Conservation (phyloP, 1,139 yeast genomes). For the Diutina catenulata region DNA sequence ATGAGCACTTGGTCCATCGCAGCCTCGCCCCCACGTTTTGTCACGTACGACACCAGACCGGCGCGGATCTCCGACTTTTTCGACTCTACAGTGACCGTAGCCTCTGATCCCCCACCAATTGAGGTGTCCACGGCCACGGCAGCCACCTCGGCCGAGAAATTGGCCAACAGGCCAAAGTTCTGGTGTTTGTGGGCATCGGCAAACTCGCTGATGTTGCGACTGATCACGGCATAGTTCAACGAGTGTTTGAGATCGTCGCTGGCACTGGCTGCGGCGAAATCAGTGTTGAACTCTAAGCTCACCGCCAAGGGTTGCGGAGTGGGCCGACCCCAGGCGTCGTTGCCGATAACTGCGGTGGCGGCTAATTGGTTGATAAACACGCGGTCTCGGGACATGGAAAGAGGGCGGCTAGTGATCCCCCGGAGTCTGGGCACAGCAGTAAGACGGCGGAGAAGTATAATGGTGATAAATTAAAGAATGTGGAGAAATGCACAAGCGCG, state of each 20-base stretch:
- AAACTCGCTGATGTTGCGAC: not conserved
- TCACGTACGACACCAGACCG: slow-evolving; percentile 30
- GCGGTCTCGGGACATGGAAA: slow-evolving; percentile 28
- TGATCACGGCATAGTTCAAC: slow-evolving; percentile 73
- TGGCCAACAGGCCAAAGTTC: not conserved
- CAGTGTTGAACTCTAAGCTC: slow-evolving; percentile 50
- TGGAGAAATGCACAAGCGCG: too few species aligned
- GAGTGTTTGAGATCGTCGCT: slow-evolving; percentile 75
- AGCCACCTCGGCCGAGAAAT: too few species aligned
- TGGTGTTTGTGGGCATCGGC: not conserved
- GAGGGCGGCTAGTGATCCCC: too few species aligned
- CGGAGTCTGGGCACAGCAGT: too few species aligned
- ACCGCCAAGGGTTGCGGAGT: slow-evolving; percentile 59
- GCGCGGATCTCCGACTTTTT: slow-evolving; percentile 49
- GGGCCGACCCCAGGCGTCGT: slow-evolving; percentile 66
- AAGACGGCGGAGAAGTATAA: too few species aligned
- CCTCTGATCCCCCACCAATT: slow-evolving; percentile 31
- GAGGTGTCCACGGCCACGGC: slow-evolving; percentile 17
- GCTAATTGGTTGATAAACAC: slow-evolving; percentile 49
- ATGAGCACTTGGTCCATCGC: slow-evolving; percentile 33
- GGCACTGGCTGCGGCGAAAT: slow-evolving; percentile 56
- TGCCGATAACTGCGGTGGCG: slow-evolving; percentile 57
- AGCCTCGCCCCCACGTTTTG: slow-evolving; percentile 10
- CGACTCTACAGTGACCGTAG: slow-evolving; percentile 8
- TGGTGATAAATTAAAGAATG: too few species aligned